These are phyloP conservation scores for Talaromyces sp. DNA, from an alignment of 2,329 filamentous ascomycete genomes.

Conservation along the genomic window DNA sequence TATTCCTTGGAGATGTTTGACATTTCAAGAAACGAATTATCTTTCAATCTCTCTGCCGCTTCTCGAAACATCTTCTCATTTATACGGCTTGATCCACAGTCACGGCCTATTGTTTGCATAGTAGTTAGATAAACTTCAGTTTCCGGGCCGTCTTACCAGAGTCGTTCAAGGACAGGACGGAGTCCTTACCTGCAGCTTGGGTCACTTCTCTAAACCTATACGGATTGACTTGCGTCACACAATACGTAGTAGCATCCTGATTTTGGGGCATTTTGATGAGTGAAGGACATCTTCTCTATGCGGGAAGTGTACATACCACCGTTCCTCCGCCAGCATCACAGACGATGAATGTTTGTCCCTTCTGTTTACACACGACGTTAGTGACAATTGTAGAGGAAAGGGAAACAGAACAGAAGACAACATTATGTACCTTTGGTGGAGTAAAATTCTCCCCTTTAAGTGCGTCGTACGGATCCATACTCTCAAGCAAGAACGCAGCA, in stretches of 20 bases:
- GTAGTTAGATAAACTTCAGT: background rate
- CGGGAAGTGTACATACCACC: background rate
- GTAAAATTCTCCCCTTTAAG: background rate
- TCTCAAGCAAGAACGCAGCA: conserved; percentile 1
- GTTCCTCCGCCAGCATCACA: conserved; percentile 11
- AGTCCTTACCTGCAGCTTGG: background rate
- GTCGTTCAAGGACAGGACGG: background rate
- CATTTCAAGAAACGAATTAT: background rate
- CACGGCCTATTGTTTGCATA: background rate
- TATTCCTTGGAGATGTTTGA: background rate
- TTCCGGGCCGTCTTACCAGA: background rate
- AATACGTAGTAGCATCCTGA: conserved; percentile 8
- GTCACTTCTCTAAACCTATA: background rate
- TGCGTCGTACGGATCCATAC: background rate
- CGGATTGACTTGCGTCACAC: background rate
- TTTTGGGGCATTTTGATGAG: background rate
- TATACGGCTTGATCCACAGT: background rate
- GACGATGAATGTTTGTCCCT: conserved; percentile 2
- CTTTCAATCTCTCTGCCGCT: background rate
- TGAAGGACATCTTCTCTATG: background rate
- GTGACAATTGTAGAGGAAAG: background rate
- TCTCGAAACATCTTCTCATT: background rate
- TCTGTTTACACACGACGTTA: background rate
- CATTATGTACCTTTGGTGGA: background rate
- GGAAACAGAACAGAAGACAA: background rate